Conservation (phyloP, 2,329 filamentous ascomycete species). For the Colletotrichum limetticola region DNA sequence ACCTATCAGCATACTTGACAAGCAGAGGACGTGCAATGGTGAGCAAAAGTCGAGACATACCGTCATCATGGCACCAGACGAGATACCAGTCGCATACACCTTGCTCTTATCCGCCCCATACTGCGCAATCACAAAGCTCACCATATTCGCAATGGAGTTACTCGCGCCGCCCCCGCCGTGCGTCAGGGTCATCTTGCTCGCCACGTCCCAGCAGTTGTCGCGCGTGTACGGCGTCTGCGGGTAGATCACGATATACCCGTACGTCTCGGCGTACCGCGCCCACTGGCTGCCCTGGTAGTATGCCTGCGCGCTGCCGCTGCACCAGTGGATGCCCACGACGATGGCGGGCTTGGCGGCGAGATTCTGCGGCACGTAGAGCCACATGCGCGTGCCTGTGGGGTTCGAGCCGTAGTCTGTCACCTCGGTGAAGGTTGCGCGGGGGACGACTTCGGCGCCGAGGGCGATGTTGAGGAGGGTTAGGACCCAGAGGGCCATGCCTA, state of each 20-base stretch:
- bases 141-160: conserved; percentile 65
- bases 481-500: conserved; percentile 4
- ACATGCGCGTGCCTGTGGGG: conserved; percentile 34
- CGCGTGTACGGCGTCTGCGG: conserved; percentile 50
- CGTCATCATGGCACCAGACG: conserved; percentile 66
- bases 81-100: conserved; percentile 61
- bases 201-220: conserved; percentile 68
- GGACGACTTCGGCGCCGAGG: conserved; percentile 30
- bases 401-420: conserved; percentile 34
- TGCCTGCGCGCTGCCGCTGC: conserved; percentile 62
- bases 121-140: conserved; percentile 57
- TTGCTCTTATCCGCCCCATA: conserved; percentile 58
- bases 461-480: not conserved
- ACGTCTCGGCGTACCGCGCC: conserved; percentile 62
- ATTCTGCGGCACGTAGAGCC: conserved; percentile 48
- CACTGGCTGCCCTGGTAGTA: conserved; percentile 62
- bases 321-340: conserved; percentile 67
- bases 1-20: too few relatives aligned
- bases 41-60: not conserved
- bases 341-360: conserved; percentile 57
- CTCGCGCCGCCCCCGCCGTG: conserved; percentile 63
- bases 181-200: conserved; percentile 58
- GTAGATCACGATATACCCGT: conserved; percentile 66
- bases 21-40: too few relatives aligned
- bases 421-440: conserved; percentile 34